Base-by-base conservation (phyloP, 2,329 filamentous ascomycete species). In the Colletotrichum incanum region DNA sequence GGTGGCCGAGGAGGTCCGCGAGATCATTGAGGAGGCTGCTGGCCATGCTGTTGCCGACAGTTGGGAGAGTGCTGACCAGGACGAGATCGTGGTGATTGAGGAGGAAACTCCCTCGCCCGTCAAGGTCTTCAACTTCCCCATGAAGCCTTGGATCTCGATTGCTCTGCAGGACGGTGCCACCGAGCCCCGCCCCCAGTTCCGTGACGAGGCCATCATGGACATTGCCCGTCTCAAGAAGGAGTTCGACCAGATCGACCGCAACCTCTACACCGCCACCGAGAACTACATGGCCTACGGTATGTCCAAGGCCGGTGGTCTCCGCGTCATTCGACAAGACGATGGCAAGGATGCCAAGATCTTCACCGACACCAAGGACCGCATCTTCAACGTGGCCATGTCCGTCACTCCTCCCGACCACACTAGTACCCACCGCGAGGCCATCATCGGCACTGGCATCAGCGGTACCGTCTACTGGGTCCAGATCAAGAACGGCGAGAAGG, bases 391-490 rank as follows among this genome's bases (percentile, higher is more conserved):
- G 28, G 90, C 94, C 76, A 90, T 98, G 75, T 97, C 94, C 66
- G 90, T 91, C 28, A 91, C 90, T 5, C 86, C 90, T 4, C 81
- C 87, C 43, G 89, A 91, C 52, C 85, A 88, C 52, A 83, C 86
- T 23, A 82, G 85, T 26, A 83, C 87, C 26, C 90, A 92, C 47
- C 90, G 92, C 65, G 95, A 99, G 81, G 91, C 93, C 58, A 93
- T 98, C 65, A 92, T 99, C 67, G 96, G 94, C 50, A 98, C 96
- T 68, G 96, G 96, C 71, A 93, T 98, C 76, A 97, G 96, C 78
- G 97, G 96, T 55, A 94, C 95, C 12, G 94, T 98, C n/a, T 98
- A 98, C 85, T 99, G 96, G 93, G 92, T 95, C 14, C 89, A 93
- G 79, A 90, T 97, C 76, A 92, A 91, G 73, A 92, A 94, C 65